Conservation (phyloP, 2,329 filamentous ascomycete species). For the Xylariomycetidae sp. region DNA sequence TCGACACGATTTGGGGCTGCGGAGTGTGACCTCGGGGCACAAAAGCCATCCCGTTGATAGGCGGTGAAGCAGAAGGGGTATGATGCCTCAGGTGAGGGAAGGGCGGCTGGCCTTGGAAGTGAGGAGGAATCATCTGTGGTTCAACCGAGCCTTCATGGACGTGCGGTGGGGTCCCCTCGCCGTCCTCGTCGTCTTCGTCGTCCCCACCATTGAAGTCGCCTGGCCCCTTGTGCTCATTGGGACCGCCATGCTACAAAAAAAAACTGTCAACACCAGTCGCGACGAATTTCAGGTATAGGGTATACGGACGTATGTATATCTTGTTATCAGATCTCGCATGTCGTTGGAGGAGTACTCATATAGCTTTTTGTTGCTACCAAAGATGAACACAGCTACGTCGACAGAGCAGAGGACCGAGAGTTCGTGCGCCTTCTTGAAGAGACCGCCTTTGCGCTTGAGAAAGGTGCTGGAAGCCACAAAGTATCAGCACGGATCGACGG, state of each 20-base stretch:
- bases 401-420: slow-evolving; percentile 96
- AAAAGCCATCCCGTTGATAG: slow-evolving; percentile 74
- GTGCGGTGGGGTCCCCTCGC: slow-evolving; percentile 67
- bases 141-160: slow-evolving; percentile 51
- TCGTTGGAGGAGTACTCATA: slow-evolving; percentile 96
- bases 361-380: slow-evolving; percentile 97
- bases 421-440: slow-evolving; percentile 99
- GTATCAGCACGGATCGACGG: slow-evolving; percentile 10
- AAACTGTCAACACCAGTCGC: slow-evolving; percentile 11
- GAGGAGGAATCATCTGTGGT: slow-evolving; percentile 62
- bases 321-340: slow-evolving; percentile 82
- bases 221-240: slow-evolving; percentile 95
- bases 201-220: slow-evolving; percentile 86
- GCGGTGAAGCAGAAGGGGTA: slow-evolving; percentile 83
- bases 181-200: slow-evolving; percentile 78
- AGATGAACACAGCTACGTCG: slow-evolving; percentile 97
- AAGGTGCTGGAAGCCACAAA: slow-evolving; percentile 66
- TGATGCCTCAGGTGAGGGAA: slow-evolving; percentile 79
- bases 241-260: slow-evolving; percentile 78
- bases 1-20: slow-evolving; percentile 69
- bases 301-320: slow-evolving; percentile 81
- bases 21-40: slow-evolving; percentile 74
- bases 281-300: neutral
- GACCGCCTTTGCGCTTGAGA: slow-evolving; percentile 93
- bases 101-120: slow-evolving; percentile 63